These are phyloP conservation scores for Rubia peregrina DNA, from an alignment of 305 asterid genomes.

Conservation along the genomic window DNA sequence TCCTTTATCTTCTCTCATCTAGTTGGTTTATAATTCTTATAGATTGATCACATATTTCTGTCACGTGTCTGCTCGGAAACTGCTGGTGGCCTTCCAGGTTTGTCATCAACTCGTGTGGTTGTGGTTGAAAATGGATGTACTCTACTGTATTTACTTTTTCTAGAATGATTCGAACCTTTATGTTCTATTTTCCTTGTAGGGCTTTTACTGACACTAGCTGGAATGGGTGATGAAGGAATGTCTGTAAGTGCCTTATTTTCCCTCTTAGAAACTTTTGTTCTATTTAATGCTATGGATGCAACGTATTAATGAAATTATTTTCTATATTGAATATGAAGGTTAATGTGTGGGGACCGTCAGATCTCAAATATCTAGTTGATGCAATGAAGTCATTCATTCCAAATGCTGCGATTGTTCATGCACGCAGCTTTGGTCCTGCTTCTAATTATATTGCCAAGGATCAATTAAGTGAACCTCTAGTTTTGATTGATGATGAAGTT, in stretches of 20 bases:
- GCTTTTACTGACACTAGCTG: conserved; percentile 80
- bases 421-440: conserved; percentile 65
- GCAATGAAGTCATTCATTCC: conserved; percentile 90
- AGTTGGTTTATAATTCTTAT: conserved; percentile 25
- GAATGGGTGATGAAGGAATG: conserved; percentile 79
- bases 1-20: not conserved
- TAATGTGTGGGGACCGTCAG: conserved; percentile 89
- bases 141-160: not conserved
- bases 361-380: conserved; percentile 66
- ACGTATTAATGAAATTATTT: conserved; percentile 9
- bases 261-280: not conserved
- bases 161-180: not conserved
- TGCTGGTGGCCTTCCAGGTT: conserved; percentile 98
- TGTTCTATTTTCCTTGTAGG: conserved; percentile 38
- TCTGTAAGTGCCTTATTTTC: conserved; percentile 43
- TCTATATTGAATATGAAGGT: conserved; percentile 39
- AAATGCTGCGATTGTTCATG: conserved; percentile 73
- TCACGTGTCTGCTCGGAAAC: conserved; percentile 98
- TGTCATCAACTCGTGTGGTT: conserved; percentile 7
- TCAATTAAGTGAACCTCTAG: conserved; percentile 38
- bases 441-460: conserved; percentile 28
- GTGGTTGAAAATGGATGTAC: not conserved
- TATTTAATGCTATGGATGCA: conserved; percentile 10
- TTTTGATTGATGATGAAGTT: conserved; percentile 74
- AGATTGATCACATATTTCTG: conserved; percentile 95